Base-by-base conservation (phyloP, 2,329 filamentous ascomycete genomes). In the Blastomyces silverae region DNA sequence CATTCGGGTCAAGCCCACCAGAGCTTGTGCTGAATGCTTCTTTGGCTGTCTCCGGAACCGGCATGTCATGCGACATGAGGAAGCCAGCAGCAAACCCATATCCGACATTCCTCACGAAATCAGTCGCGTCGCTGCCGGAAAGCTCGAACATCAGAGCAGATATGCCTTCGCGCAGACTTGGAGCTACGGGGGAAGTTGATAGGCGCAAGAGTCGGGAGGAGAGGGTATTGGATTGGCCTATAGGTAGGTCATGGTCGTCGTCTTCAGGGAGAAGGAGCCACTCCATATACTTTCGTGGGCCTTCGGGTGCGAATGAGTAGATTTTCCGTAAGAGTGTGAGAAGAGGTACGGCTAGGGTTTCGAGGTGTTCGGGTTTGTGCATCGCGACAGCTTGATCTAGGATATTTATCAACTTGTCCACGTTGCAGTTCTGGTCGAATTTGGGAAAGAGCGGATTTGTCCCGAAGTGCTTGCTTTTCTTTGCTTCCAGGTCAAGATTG, bases 11-110 rank as follows among this genome's bases (percentile, higher is more conserved):
- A 74, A 65, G 76, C 8, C 79, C 72, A 22, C 52, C 67, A 15
- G 69, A 25, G 25, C 71, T 73, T 4, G 71, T 75, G 46, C 79
- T 81, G 71, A 79, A 82, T 7, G 82, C 81, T 69, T 87, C 83
- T 11, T 86, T 78, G 0, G 87, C 84, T 64, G 83, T 87, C 65
- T 87, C 82, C 0, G 92, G 91, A 28, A 96, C 81, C 0, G 88
- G 83, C 15, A 97, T 86, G 64, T 94, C 90, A 67, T 93, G 89
- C 67, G 89, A 88, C 78, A 92, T 88, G 20, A 99, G 80, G 73
- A 94, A 96, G 0, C 94, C 94, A 0, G 92, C 90, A 0, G 94
- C 94, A 72, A 90, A 96, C 0, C 94, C 94, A 73, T 96, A 99
- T 0, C 94, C 94, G 15, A 99, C 90, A 70, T 97, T 97, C 62